Base-by-base conservation (phyloP, 257 asterid genomes). In the Penstemon newberryi region DNA sequence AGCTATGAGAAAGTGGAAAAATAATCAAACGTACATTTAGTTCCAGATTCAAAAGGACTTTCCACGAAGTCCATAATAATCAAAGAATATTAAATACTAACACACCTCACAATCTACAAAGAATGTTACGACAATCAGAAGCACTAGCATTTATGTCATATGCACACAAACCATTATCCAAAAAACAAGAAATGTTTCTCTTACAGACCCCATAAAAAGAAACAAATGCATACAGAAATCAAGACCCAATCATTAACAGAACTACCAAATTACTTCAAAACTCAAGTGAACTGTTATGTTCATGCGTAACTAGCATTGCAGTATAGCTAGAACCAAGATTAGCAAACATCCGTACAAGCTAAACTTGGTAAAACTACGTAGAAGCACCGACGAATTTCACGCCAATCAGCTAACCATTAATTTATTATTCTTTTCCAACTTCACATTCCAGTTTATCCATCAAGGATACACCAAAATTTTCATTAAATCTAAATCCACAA, bases 51-150 rank as follows among this genome's bases (percentile, higher is more conserved):
- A 70, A 38, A 51, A 62, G 50, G 39, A 37, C 5, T 38, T 61
- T 49, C 13, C 13, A 58, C 8, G 57, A 67, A 63, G 43, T 18
- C 57, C 63, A 50, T 46, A 47, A 44, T 65, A 68, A 73, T 49
- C 11, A 37, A 10, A 4, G 6, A 54, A 61, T 15, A 18, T 36
- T 33, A 11, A 55, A 15, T 11, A 49, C 46, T 45, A 50, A 57
- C 33, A 63, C n/a, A n/a, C 38, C 33, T 25, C 38, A 8, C 11
- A 45, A 69, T 59, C 49, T 63, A 39, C n/a, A 1, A 62, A 13
- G 62, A 64, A 19, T 33, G 8, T 12, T 57, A 60, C 54, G 7
- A 64, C 15, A 49, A 41, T 33, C 11, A 7, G 37, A 53, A 58
- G 60, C 50, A 47, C 19, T 7, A 67, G 38, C 25, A 45, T 42